These are phyloP conservation scores for Chlorella sp. DNA, from an alignment of 139 green algal genomes.

Conservation along the genomic window DNA sequence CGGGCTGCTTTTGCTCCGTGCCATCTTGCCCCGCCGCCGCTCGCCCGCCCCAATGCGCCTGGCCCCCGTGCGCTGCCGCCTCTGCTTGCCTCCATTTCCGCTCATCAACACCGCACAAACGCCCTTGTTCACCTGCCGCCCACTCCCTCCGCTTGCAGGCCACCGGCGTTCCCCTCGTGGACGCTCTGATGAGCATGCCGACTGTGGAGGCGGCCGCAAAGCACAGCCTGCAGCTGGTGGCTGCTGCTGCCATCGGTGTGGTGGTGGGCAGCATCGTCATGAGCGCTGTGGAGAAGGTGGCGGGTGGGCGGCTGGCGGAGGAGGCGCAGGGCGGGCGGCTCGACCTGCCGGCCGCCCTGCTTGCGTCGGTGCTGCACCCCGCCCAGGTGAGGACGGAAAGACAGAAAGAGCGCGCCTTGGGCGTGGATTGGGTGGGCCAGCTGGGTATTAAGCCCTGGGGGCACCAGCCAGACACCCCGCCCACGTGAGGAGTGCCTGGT, in stretches of 20 bases:
- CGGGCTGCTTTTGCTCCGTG: neutral
- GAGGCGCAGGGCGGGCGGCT: neutral
- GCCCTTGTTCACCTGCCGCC: neutral
- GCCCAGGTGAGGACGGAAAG: neutral
- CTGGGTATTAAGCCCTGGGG: neutral
- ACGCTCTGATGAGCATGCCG: neutral
- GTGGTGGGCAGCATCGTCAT: neutral
- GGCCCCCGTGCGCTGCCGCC: neutral
- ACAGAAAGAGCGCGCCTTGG: too few relatives aligned
- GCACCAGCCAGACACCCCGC: neutral
- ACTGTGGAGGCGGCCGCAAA: neutral
- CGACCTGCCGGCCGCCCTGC: neutral
- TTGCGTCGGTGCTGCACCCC: neutral
- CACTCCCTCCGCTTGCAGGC: neutral
- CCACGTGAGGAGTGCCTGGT: too few relatives aligned
- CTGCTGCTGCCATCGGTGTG: neutral
- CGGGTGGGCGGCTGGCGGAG: neutral
- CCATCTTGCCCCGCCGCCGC: neutral
- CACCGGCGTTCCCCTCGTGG: slow-evolving; percentile 24
- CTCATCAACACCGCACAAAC: neutral
- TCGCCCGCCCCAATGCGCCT: neutral
- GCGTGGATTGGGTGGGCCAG: neutral
- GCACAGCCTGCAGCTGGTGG: slow-evolving; percentile 14
- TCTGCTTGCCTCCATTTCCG: neutral
- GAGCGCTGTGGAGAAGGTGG: neutral